These are phyloP conservation scores for Hypoxylon subgilvum DNA, from an alignment of 495 filamentous ascomycete genomes.

Conservation along the genomic window DNA sequence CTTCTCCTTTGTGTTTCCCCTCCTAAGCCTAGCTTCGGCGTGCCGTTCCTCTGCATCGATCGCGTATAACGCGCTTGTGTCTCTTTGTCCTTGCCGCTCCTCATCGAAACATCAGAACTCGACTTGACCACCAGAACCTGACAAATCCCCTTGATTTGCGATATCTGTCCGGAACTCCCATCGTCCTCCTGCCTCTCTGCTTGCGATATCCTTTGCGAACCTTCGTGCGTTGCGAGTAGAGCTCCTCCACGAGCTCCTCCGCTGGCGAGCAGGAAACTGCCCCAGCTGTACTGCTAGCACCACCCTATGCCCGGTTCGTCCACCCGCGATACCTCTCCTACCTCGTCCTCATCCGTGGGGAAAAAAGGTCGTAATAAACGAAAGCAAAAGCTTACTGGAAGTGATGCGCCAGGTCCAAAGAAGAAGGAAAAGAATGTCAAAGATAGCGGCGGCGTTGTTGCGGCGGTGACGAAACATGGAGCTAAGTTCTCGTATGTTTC, in stretches of 20 bases:
- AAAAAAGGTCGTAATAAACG: slow-evolving; percentile 39
- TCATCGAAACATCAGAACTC: slow-evolving; percentile 18
- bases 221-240: slow-evolving; percentile 25
- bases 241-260: slow-evolving; percentile 39
- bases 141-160: slow-evolving; percentile 7
- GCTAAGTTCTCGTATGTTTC: slow-evolving; percentile 57
- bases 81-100: slow-evolving; percentile 29
- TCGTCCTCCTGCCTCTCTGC: not conserved
- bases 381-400: slow-evolving; percentile 40
- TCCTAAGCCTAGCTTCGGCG: slow-evolving; percentile 15
- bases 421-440: slow-evolving; percentile 61
- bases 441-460: slow-evolving; percentile 57
- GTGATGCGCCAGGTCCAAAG: slow-evolving; percentile 48
- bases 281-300: slow-evolving; percentile 35
- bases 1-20: slow-evolving; percentile 25
- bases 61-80: slow-evolving; percentile 38
- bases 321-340: slow-evolving; percentile 41
- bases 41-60: slow-evolving; percentile 17
- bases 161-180: slow-evolving; percentile 6
- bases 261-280: slow-evolving; percentile 51
- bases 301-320: slow-evolving; percentile 58
- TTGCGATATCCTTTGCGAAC: slow-evolving; percentile 27
- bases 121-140: not conserved
- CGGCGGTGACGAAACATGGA: slow-evolving; percentile 59
- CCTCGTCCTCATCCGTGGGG: slow-evolving; percentile 37